phyloP scores from a whole-genome alignment of 129 eudicot genomes.

The Chrysanthemum seticuspe region DNA sequence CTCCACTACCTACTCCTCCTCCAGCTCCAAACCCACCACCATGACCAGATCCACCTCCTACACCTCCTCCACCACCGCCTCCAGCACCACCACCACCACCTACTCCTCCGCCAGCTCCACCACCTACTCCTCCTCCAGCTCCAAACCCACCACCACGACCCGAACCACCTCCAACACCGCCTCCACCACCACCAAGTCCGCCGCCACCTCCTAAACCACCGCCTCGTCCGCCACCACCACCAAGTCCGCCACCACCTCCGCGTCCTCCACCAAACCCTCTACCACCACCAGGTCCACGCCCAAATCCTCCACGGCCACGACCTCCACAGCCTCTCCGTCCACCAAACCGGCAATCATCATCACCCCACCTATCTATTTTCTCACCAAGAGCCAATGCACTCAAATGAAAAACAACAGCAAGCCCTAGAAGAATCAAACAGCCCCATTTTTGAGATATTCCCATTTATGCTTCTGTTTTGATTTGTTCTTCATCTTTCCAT shows the following conservation, averaged over 20 bases:
- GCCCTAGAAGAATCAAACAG: slow-evolving; percentile 31
- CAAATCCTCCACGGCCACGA: slow-evolving; percentile 25
- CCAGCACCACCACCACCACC: slow-evolving; percentile 47
- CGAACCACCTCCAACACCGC: slow-evolving; percentile 31
- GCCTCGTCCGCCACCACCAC: slow-evolving; percentile 37
- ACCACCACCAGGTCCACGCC: slow-evolving; percentile 20
- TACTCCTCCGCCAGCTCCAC: slow-evolving; percentile 31
- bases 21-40: slow-evolving; percentile 49
- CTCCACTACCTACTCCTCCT: slow-evolving; percentile 44
- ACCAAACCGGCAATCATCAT: slow-evolving; percentile 33
- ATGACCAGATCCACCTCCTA: slow-evolving; percentile 35
- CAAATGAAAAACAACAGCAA: slow-evolving; percentile 44
- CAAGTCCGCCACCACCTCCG: slow-evolving; percentile 27
- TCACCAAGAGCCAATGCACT: slow-evolving; percentile 37
- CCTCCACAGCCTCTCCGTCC: slow-evolving; percentile 41
- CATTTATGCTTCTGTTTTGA: slow-evolving; percentile 19
- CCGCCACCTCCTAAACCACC: slow-evolving; percentile 41
- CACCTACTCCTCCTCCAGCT: slow-evolving; percentile 45
- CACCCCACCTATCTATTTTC: slow-evolving; percentile 40
- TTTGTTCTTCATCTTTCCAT: slow-evolving; percentile 10
- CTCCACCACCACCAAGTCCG: slow-evolving; percentile 44
- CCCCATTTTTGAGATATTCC: slow-evolving; percentile 43
- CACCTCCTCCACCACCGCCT: slow-evolving; percentile 46
- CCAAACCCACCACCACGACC: slow-evolving; percentile 43
- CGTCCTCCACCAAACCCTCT: slow-evolving; percentile 21